Evolutionary conservation across 1,139 yeast species (phyloP), one percentile per base, ranked within the genome.

Genomic region (Blastobotrys capitulatus): DNA sequence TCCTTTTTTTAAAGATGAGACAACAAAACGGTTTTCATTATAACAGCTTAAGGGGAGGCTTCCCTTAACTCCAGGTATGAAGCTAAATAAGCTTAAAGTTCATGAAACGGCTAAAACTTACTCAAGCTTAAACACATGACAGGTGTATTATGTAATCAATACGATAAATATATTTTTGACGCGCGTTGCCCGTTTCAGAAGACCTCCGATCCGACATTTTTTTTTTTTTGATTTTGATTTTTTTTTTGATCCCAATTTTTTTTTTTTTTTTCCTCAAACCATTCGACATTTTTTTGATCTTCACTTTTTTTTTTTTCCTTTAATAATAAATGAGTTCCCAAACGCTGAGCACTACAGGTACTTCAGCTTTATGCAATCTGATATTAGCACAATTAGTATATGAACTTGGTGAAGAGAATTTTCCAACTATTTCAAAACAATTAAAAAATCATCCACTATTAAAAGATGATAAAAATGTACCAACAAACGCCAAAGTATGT

Each of bases 301-400:
- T 13, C 32, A 29, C 32, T 29, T 6, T 13, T 13, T 26, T 26
- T 7, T 26, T 26, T 26, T 7, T 10, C 7, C 32, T 6, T 6
- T 29, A 29, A 12, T 6, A 29, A 29, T 10, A 29, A 13, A 29
- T 29, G 32, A 29, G n/a, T 9, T 3, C 5, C 32, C n/a, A 29
- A 13, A 29, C 32, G 9, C 9, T 12, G 6, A 29, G n/a, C n/a
- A 3, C n/a, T 6, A 29, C 32, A 29, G n/a, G 32, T 9, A 9
- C 51, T 6, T 36, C 54, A 13, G 51, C 57, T 13, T 52, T 66
- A 34, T 64, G 63, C 53, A 60, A 64, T 54, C 63, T 68, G 46
- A 53, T 68, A 10, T 56, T 68, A 38, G 67, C 68, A 1, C 72
- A 68, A 54, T 55, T 61, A 38, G 62, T 68, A 4, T 64, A 66